These are phyloP conservation scores for Xerocomus spinulosus DNA, from an alignment of 768 basidiomycete genomes.

Conservation along the genomic window DNA sequence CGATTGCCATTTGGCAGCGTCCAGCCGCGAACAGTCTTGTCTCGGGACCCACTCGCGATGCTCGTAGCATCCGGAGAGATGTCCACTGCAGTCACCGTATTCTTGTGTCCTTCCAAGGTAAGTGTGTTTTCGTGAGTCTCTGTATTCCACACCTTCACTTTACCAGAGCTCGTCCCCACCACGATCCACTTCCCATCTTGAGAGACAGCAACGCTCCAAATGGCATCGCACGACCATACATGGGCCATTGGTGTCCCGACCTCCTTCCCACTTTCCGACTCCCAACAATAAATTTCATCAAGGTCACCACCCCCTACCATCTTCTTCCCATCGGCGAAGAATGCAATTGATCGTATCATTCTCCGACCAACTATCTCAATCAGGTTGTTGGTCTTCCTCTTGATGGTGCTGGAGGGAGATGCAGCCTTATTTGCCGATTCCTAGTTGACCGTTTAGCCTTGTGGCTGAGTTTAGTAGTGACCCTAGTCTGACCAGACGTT, in stretches of 20 bases:
- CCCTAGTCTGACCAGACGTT: too few relatives aligned
- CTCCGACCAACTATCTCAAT: neutral
- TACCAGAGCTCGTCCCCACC: neutral
- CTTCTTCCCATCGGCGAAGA: neutral
- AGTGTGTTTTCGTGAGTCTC: neutral
- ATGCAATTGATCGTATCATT: neutral
- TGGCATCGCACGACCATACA: neutral
- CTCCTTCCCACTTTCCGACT: neutral
- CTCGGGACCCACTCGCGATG: conserved; percentile 1
- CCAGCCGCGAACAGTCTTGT: neutral
- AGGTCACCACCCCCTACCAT: neutral
- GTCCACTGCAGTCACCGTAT: neutral
- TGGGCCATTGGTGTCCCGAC: neutral
- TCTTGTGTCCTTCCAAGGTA: neutral
- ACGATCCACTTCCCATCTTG: neutral
- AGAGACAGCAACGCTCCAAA: neutral
- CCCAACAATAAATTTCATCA: neutral
- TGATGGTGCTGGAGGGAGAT: too few relatives aligned
- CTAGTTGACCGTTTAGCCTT: too few relatives aligned
- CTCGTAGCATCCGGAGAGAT: conserved; percentile 11
- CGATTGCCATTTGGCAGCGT: conserved; percentile 2
- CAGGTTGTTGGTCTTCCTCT: too few relatives aligned
- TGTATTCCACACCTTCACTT: neutral
- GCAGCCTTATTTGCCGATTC: too few relatives aligned
- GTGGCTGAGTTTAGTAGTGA: too few relatives aligned